Percentiles rank a stretch among this genome's conserved stretches.
Evolutionary conservation across 140 eudicot species (phyloP).

Genomic region (Senecio squalidus): DNA sequence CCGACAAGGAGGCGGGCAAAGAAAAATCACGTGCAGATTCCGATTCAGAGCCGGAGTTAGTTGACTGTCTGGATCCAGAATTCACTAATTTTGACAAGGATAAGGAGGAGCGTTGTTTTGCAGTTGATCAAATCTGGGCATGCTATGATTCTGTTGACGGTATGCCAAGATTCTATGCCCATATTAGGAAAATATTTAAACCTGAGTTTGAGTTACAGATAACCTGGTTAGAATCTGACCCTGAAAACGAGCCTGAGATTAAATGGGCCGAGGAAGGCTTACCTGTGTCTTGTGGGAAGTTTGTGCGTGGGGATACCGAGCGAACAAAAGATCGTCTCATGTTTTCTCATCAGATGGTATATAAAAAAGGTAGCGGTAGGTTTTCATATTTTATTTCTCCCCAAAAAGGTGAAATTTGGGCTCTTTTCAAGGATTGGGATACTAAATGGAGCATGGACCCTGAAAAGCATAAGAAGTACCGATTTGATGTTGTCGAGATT

Average conservation of each 20-base stretch:
- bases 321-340: constrained; percentile 30
- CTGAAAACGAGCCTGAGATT: constrained; percentile 27
- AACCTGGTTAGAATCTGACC: constrained; percentile 68
- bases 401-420: constrained; percentile 79
- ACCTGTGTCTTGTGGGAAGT: constrained; percentile 70
- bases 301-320: constrained; percentile 32
- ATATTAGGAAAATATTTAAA: constrained; percentile 31
- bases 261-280: constrained; percentile 56
- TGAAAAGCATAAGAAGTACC: constrained; percentile 34
- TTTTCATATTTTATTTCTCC: constrained; percentile 39
- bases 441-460: constrained; percentile 56
- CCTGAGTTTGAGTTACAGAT: constrained; percentile 46
- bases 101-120: constrained; percentile 47
- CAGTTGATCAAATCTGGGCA: constrained; percentile 76
- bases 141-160: constrained; percentile 58
- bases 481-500: constrained; percentile 74
- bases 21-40: constrained; percentile 3
- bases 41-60: constrained; percentile 24
- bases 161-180: constrained; percentile 86
- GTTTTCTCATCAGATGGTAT: constrained; percentile 65
- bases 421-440: constrained; percentile 75
- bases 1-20: constrained; percentile 12
- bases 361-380: constrained; percentile 23
- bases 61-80: constrained; percentile 48
- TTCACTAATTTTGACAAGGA: constrained; percentile 60